A percentile compares a stretch with the other conserved stretches of the same genome.
phyloP scores from a whole-genome alignment of 2,329 filamentous ascomycete species.

The Xylogone sp. region DNA sequence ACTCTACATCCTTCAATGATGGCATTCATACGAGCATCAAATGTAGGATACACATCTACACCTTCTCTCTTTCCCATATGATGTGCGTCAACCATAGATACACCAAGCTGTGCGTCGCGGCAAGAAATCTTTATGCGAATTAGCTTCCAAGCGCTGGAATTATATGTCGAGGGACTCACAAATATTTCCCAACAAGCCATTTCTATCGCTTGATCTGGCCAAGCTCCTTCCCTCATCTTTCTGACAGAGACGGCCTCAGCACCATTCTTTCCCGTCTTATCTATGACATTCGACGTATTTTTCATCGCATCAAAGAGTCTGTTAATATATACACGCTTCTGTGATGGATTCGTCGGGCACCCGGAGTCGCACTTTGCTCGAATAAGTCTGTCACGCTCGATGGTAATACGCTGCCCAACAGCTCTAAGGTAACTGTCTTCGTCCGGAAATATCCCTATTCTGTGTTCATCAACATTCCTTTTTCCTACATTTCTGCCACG shows the following conservation, averaged over 20 bases:
- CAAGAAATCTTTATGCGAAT: slow-evolving; percentile 6
- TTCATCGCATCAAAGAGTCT: slow-evolving; percentile 13
- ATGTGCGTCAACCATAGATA: slow-evolving; percentile 7
- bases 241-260: slow-evolving; percentile 13
- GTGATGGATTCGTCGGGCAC: not conserved
- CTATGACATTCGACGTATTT: slow-evolving; percentile 10
- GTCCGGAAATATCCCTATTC: not conserved
- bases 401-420: not conserved
- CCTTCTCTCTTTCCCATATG: slow-evolving; percentile 10
- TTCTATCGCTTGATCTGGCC: slow-evolving; percentile 9
- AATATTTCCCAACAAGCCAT: slow-evolving; percentile 15
- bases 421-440: not conserved
- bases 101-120: slow-evolving; percentile 4
- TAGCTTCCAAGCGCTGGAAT: not conserved
- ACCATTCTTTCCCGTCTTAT: slow-evolving; percentile 16
- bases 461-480: not conserved
- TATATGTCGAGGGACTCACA: slow-evolving; percentile 9
- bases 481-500: not conserved
- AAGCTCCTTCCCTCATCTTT: slow-evolving; percentile 7
- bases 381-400: not conserved
- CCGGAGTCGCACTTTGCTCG: not conserved
- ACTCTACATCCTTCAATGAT: slow-evolving; percentile 12
- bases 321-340: slow-evolving; percentile 3
- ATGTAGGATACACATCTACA: slow-evolving; percentile 2
- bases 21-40: slow-evolving; percentile 9